A percentile compares a stretch with the other conserved stretches of the same genome.
phyloP scores from a whole-genome alignment of 169 alveolate species.

The Hepatocystis sp. region DNA sequence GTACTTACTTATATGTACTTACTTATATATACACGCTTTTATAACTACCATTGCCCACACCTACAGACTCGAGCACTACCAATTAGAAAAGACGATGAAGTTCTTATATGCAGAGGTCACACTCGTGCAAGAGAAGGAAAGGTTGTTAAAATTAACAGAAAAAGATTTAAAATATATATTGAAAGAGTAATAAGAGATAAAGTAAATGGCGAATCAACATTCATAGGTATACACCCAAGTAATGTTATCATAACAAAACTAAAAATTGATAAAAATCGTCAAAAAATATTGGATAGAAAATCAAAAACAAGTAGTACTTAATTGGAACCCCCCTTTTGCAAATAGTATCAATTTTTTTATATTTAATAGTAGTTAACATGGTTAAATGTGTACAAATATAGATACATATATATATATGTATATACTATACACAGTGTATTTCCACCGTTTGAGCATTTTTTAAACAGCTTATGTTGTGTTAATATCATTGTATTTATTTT shows the following conservation, averaged over 20 bases:
- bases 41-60: too few species aligned
- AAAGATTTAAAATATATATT: constrained; percentile 96
- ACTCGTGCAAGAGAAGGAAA: constrained; percentile 98
- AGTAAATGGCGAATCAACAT: constrained; percentile 93
- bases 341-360: too few species aligned
- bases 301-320: constrained; percentile 17
- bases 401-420: constrained; percentile 1
- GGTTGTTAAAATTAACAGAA: constrained; percentile 98
- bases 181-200: constrained; percentile 98
- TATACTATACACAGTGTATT: neutral
- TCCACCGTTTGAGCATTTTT: neutral
- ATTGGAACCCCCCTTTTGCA: too few species aligned
- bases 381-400: constrained; percentile 5
- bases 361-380: too few species aligned
- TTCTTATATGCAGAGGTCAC: constrained; percentile 97
- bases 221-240: constrained; percentile 97
- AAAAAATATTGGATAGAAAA: constrained; percentile 92
- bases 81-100: constrained; percentile 98
- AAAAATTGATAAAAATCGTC: constrained; percentile 95
- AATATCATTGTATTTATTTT: neutral
- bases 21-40: too few species aligned
- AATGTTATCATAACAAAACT: constrained; percentile 97
- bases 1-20: too few species aligned
- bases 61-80: constrained; percentile 95
- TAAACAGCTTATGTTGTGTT: neutral